phyloP scores from a whole-genome alignment of 2,329 filamentous ascomycete genomes.

The Geosmithia morbida region DNA sequence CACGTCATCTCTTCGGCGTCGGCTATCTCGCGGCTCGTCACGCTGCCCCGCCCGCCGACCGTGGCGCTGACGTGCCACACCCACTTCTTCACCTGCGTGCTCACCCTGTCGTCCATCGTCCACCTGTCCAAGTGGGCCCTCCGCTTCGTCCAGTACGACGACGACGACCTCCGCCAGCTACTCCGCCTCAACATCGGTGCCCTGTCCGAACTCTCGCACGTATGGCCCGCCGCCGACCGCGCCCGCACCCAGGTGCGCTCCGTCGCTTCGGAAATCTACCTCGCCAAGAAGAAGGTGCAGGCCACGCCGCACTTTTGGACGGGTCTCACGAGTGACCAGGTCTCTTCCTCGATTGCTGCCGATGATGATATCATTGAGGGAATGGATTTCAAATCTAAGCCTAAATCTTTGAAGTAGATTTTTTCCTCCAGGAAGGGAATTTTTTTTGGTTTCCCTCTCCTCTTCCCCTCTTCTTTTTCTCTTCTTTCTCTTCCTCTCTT shows the following conservation, averaged over 20 bases:
- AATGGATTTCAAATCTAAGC: conserved; percentile 12
- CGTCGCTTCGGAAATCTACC: conserved; percentile 65
- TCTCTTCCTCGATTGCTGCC: conserved; percentile 32
- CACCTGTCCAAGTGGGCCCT: conserved; percentile 68
- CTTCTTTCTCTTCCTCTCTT: too few species aligned
- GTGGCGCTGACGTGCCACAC: conserved; percentile 49
- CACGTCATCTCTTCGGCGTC: conserved; percentile 71
- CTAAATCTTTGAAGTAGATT: too few species aligned
- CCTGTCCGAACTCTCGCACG: conserved; percentile 50
- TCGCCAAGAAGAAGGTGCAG: conserved; percentile 36
- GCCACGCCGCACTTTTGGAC: conserved; percentile 32
- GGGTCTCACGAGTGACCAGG: conserved; percentile 32
- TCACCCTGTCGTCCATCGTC: conserved; percentile 67
- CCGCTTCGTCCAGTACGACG: conserved; percentile 43
- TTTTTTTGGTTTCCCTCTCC: too few species aligned
- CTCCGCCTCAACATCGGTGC: conserved; percentile 69
- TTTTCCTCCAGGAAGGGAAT: too few species aligned
- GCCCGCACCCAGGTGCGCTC: conserved; percentile 61
- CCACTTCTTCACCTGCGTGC: conserved; percentile 70
- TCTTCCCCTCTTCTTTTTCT: too few species aligned
- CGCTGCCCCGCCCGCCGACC: conserved; percentile 47
- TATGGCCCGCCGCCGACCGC: conserved; percentile 59
- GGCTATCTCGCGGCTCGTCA: conserved; percentile 60
- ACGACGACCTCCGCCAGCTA: conserved; percentile 56
- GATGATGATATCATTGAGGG: conserved; percentile 40